Percentiles rank a stretch among this genome's conserved stretches.
These are phyloP conservation scores for Dictyostelium purpureum DNA, from an alignment of 78 protist genomes.

Conservation along the genomic window DNA sequence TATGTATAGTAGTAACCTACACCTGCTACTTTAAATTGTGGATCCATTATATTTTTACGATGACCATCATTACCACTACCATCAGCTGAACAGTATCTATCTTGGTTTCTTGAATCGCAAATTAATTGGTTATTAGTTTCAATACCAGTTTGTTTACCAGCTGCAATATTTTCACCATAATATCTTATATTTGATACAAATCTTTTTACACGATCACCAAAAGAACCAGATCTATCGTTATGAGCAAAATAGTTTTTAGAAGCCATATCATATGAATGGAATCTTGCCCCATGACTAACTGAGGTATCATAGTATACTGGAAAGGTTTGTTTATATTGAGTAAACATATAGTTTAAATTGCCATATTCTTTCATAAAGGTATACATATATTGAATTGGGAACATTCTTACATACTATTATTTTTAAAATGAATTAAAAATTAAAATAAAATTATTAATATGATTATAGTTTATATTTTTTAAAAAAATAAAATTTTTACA, in stretches of 20 bases:
- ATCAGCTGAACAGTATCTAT: background rate
- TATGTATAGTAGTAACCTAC: background rate
- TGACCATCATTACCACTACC: background rate
- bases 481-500: no score
- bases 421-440: no score
- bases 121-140: slow-evolving; percentile 1
- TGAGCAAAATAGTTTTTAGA: background rate
- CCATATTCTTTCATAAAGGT: background rate
- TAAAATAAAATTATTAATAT: no score
- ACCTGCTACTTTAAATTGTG: background rate
- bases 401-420: background rate
- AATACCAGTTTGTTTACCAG: background rate
- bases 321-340: background rate
- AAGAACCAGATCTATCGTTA: background rate
- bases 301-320: background rate
- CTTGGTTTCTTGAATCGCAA: background rate
- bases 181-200: background rate
- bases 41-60: background rate
- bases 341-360: background rate
- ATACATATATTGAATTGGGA: background rate
- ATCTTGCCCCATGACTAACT: background rate
- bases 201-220: background rate
- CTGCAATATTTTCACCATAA: background rate
- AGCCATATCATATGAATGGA: background rate
- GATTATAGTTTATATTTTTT: no score